These are phyloP conservation scores for Penicillium italicum DNA, from an alignment of 2,329 filamentous ascomycete genomes.

Conservation along the genomic window DNA sequence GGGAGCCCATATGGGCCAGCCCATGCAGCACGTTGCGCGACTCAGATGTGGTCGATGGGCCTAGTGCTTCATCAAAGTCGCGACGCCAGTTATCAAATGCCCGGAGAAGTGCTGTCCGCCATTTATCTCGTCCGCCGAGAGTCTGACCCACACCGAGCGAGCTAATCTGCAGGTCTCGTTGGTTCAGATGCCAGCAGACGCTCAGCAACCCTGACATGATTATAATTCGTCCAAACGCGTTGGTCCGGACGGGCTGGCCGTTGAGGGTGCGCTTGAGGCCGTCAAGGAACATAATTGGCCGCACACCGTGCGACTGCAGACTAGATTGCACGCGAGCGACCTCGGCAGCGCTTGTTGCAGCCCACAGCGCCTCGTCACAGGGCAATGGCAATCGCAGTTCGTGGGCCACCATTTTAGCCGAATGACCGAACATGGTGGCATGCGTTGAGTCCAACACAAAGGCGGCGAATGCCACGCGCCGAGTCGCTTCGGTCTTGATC, in stretches of 20 bases:
- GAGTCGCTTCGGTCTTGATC: constrained; percentile 90
- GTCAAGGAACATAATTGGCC: constrained; percentile 82
- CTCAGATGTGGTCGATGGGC: constrained; percentile 69
- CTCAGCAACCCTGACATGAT: constrained; percentile 92
- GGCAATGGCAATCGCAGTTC: constrained; percentile 89
- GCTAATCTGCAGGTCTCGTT: constrained; percentile 87
- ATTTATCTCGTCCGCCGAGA: constrained; percentile 83
- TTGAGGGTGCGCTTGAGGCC: constrained; percentile 86
- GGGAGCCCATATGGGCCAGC: constrained; percentile 95
- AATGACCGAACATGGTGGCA: constrained; percentile 96
- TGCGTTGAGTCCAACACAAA: constrained; percentile 96
- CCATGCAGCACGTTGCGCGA: constrained; percentile 86
- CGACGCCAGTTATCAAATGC: constrained; percentile 93
- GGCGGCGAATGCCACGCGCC: constrained; percentile 84
- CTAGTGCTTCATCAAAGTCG: constrained; percentile 80
- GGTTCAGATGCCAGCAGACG: constrained; percentile 97
- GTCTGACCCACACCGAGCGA: constrained; percentile 76
- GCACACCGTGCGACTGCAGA: constrained; percentile 74
- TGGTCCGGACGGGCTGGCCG: constrained; percentile 80
- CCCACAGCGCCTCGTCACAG: constrained; percentile 91
- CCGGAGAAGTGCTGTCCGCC: constrained; percentile 77
- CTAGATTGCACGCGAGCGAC: constrained; percentile 79
- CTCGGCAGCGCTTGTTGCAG: constrained; percentile 80
- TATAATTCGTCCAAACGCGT: constrained; percentile 87
- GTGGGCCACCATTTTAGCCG: constrained; percentile 93